These are phyloP conservation scores for Verruconis gallopava DNA, from an alignment of 2,329 filamentous ascomycete genomes.

Conservation along the genomic window DNA sequence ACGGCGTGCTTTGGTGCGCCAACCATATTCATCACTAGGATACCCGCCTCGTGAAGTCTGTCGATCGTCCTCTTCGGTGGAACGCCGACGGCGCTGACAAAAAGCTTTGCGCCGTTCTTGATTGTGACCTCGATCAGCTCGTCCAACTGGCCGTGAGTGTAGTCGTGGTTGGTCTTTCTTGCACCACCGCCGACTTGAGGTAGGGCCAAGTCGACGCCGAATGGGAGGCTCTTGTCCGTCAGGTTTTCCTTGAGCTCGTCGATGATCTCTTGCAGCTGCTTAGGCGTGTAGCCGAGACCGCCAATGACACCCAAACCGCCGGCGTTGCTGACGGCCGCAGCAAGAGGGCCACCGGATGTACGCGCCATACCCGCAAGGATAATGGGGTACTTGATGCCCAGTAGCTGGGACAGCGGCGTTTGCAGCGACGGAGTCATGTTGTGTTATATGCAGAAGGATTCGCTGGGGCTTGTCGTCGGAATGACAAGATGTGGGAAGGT, in stretches of 20 bases:
- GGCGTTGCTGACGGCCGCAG: slow-evolving; percentile 78
- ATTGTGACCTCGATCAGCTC: slow-evolving; percentile 81
- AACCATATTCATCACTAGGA: slow-evolving; percentile 95
- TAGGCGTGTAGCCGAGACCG: slow-evolving; percentile 57
- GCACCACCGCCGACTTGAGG: slow-evolving; percentile 77
- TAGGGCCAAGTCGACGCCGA: slow-evolving; percentile 83
- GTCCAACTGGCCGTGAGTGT: slow-evolving; percentile 78
- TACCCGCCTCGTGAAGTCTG: slow-evolving; percentile 62
- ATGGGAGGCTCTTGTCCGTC: slow-evolving; percentile 54
- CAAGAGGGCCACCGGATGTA: slow-evolving; percentile 63
- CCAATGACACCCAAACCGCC: slow-evolving; percentile 62
- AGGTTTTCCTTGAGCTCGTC: slow-evolving; percentile 73
- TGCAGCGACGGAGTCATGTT: neutral
- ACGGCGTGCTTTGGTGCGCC: slow-evolving; percentile 82
- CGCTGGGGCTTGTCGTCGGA: too few relatives aligned
- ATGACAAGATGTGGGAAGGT: too few relatives aligned
- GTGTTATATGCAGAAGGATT: neutral
- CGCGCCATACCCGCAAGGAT: slow-evolving; percentile 90
- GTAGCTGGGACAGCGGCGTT: slow-evolving; percentile 32
- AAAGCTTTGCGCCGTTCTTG: slow-evolving; percentile 68
- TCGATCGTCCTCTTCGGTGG: slow-evolving; percentile 63
- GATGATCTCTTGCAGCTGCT: slow-evolving; percentile 66
- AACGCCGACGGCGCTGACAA: slow-evolving; percentile 80
- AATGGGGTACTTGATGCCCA: slow-evolving; percentile 78
- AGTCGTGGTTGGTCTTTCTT: slow-evolving; percentile 88